Evolutionary conservation across 768 basidiomycete genomes (phyloP).

Genomic region (Tephrocybe sp.): DNA sequence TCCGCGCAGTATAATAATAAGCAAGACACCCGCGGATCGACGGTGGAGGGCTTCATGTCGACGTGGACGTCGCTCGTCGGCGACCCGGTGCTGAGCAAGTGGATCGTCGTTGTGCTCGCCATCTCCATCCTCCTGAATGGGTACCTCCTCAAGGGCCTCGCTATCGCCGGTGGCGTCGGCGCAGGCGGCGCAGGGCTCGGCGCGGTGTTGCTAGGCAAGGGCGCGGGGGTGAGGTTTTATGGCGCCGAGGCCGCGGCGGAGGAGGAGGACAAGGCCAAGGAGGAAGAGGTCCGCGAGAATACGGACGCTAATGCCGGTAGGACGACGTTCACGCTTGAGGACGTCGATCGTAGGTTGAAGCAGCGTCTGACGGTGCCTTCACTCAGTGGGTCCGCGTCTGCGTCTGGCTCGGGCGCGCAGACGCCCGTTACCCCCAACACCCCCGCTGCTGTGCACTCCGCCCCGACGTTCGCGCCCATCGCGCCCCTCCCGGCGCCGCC

Average conservation of each 20-base stretch:
- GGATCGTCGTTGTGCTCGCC: conserved; percentile 87
- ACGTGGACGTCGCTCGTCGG: conserved; percentile 90
- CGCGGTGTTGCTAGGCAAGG: conserved; percentile 24
- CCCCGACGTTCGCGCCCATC: conserved; percentile 4
- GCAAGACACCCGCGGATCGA: conserved; percentile 35
- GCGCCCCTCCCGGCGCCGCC: conserved; percentile 7
- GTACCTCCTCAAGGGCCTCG: conserved; percentile 77
- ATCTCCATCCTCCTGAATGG: conserved; percentile 90
- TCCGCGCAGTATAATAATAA: too few species aligned
- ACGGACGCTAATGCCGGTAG: neutral
- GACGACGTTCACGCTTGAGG: conserved; percentile 53
- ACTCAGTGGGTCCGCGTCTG: neutral
- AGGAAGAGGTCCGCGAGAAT: neutral
- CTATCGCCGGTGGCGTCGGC: conserved; percentile 62
- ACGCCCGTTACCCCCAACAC: neutral
- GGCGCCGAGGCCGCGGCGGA: conserved; percentile 6
- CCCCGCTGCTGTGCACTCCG: neutral
- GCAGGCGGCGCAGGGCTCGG: conserved; percentile 29
- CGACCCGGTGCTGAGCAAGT: conserved; percentile 92
- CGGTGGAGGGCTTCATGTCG: conserved; percentile 83
- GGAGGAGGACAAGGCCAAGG: conserved; percentile 5
- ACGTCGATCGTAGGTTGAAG: conserved; percentile 52
- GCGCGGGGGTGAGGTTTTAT: conserved; percentile 14
- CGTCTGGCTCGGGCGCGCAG: neutral
- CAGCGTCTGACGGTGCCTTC: conserved; percentile 24